Evolutionary conservation across 78 protist genomes (phyloP).

Genomic region (Goniomonas avonlea): DNA sequence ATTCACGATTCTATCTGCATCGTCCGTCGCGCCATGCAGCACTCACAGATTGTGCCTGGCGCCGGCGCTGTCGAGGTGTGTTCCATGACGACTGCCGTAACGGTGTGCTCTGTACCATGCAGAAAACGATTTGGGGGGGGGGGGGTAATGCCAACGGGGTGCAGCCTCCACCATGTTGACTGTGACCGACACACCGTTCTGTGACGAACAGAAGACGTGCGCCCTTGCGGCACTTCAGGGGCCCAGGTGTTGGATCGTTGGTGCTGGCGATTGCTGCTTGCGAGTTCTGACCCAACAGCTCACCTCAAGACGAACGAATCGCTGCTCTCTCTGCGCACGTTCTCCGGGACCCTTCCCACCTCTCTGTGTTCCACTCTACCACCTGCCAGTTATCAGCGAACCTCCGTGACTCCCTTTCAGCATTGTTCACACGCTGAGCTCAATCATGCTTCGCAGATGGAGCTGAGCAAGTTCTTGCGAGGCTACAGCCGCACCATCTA

Average conservation of each 20-base stretch:
- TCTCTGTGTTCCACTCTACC: not conserved
- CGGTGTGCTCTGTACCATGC: too few relatives aligned
- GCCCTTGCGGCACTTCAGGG: too few relatives aligned
- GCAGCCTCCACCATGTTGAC: too few relatives aligned
- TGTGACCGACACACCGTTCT: too few relatives aligned
- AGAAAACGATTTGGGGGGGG: too few relatives aligned
- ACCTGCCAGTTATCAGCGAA: too few relatives aligned
- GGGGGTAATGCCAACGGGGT: too few relatives aligned
- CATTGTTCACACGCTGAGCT: too few relatives aligned
- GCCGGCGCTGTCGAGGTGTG: slow-evolving; percentile 99
- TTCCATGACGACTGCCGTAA: too few relatives aligned
- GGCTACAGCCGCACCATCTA: slow-evolving; percentile 67
- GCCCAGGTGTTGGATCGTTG: not conserved
- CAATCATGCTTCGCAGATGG: too few relatives aligned
- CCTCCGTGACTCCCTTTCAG: not conserved
- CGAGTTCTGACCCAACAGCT: not conserved
- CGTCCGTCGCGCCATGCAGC: slow-evolving; percentile 83
- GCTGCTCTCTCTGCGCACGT: not conserved
- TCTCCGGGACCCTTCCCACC: not conserved
- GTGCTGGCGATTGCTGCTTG: not conserved
- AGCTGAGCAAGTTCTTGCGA: slow-evolving; percentile 70
- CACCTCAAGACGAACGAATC: not conserved
- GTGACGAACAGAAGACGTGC: too few relatives aligned
- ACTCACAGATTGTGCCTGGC: slow-evolving; percentile 77
- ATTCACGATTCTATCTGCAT: slow-evolving; percentile 98